Evolutionary conservation across 2,329 filamentous ascomycete species (phyloP).

Genomic region (Orbilia blumenaviensis): DNA sequence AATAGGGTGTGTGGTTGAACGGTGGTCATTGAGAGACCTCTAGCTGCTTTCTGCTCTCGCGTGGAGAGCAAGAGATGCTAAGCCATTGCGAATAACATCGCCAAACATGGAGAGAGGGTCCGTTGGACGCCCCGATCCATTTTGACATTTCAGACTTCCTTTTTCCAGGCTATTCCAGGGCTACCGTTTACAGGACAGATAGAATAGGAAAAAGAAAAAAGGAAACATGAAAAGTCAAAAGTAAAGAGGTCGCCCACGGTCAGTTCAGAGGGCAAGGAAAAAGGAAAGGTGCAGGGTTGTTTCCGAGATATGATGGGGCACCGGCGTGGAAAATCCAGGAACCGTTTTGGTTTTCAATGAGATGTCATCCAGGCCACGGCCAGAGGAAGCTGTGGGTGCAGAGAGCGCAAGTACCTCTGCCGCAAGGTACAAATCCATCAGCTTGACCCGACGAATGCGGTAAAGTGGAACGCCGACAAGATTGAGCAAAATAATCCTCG

Average conservation of each 20-base stretch:
- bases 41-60: constrained; percentile 52
- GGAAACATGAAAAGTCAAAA: constrained; percentile 8
- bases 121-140: constrained; percentile 48
- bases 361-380: constrained; percentile 34
- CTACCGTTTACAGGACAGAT: constrained; percentile 9
- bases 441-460: constrained; percentile 44
- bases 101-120: constrained; percentile 47
- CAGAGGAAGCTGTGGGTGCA: not conserved
- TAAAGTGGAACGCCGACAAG: constrained; percentile 51
- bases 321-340: constrained; percentile 41
- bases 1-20: constrained; percentile 41
- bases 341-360: constrained; percentile 35
- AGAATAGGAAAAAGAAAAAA: constrained; percentile 5
- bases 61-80: constrained; percentile 43
- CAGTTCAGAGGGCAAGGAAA: not conserved
- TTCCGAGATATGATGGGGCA: constrained; percentile 50
- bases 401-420: constrained; percentile 29
- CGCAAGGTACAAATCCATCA: constrained; percentile 53
- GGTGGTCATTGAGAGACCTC: constrained; percentile 36
- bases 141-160: constrained; percentile 47
- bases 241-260: not conserved
- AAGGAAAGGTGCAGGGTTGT: constrained; percentile 27
- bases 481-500: constrained; percentile 51
- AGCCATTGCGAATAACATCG: constrained; percentile 47
- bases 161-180: constrained; percentile 46